Percentiles rank a stretch among this genome's conserved stretches.
These are phyloP conservation scores for Juglanconis juglandina DNA, from an alignment of 2,329 filamentous ascomycete species.

Conservation along the genomic window DNA sequence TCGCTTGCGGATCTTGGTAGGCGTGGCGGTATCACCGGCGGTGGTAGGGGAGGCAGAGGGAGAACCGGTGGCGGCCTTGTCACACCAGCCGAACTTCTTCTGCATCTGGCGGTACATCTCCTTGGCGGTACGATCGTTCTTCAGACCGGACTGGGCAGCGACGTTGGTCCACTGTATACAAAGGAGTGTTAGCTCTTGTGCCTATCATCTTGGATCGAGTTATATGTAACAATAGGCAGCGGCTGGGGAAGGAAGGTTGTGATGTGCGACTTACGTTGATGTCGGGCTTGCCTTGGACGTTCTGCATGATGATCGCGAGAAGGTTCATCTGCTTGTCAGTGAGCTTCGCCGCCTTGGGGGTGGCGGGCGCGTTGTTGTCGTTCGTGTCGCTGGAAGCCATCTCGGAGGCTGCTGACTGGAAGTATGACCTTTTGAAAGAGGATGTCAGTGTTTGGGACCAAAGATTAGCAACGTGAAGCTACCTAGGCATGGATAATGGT, in stretches of 20 bases:
- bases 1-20: slow-evolving; percentile 14
- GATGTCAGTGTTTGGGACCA: not conserved
- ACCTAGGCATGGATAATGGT: too few relatives aligned
- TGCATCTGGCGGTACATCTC: slow-evolving; percentile 19
- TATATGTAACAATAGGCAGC: too few relatives aligned
- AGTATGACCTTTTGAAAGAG: not conserved
- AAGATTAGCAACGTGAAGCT: not conserved
- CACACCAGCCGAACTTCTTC: slow-evolving; percentile 12
- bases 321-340: slow-evolving; percentile 16
- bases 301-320: slow-evolving; percentile 14
- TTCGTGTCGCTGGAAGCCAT: slow-evolving; percentile 3
- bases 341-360: slow-evolving; percentile 6
- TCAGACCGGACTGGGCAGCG: slow-evolving; percentile 5
- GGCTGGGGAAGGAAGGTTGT: not conserved
- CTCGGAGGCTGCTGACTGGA: not conserved
- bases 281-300: slow-evolving; percentile 19
- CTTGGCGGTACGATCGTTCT: slow-evolving; percentile 17
- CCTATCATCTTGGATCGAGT: too few relatives aligned
- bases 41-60: not conserved
- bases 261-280: slow-evolving; percentile 11
- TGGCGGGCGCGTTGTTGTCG: not conserved
- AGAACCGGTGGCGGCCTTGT: not conserved
- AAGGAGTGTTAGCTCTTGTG: not conserved
- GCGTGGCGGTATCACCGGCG: not conserved
- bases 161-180: slow-evolving; percentile 19